A percentile compares a stretch with the other conserved stretches of the same genome.
phyloP scores from a whole-genome alignment of 805 yeast genomes.

The Zygotorulaspora sp. region DNA sequence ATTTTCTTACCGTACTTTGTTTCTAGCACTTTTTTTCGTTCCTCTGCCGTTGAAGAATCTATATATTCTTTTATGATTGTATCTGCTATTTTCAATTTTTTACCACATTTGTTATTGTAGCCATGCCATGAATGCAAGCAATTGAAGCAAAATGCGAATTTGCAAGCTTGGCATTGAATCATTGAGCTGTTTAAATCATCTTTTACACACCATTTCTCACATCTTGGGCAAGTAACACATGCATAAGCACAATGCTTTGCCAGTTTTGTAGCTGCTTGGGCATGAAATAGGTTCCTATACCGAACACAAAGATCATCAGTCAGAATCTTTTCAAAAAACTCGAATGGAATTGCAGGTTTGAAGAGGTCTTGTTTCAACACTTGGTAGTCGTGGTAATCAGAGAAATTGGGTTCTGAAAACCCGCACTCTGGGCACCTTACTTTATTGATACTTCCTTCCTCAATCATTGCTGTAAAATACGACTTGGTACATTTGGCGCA shows the following conservation, averaged over 20 bases:
- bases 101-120: conserved; percentile 43
- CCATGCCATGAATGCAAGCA: conserved; percentile 65
- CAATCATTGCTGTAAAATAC: conserved; percentile 41
- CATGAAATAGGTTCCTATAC: conserved; percentile 38
- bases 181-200: conserved; percentile 44
- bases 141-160: conserved; percentile 50
- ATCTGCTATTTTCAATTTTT: conserved; percentile 29
- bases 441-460: conserved; percentile 45
- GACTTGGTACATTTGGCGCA: conserved; percentile 45
- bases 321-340: conserved; percentile 35
- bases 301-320: conserved; percentile 32
- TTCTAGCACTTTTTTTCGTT: conserved; percentile 36
- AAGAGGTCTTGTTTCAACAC: conserved; percentile 40
- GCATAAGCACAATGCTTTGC: conserved; percentile 44
- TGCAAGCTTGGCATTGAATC: conserved; percentile 47
- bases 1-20: conserved; percentile 44
- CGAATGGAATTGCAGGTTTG: conserved; percentile 38
- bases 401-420: conserved; percentile 19
- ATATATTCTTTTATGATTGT: conserved; percentile 37
- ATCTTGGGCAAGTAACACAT: conserved; percentile 51
- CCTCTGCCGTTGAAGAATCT: conserved; percentile 29
- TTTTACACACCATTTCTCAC: conserved; percentile 45
- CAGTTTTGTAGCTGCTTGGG: conserved; percentile 42
- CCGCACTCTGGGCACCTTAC: conserved; percentile 56
- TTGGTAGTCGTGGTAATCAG: conserved; percentile 22